Percentiles rank a stretch among this genome's conserved stretches.
These are phyloP conservation scores for Talaromyces pinophilus DNA, from an alignment of 2,329 filamentous ascomycete species.

Conservation along the genomic window DNA sequence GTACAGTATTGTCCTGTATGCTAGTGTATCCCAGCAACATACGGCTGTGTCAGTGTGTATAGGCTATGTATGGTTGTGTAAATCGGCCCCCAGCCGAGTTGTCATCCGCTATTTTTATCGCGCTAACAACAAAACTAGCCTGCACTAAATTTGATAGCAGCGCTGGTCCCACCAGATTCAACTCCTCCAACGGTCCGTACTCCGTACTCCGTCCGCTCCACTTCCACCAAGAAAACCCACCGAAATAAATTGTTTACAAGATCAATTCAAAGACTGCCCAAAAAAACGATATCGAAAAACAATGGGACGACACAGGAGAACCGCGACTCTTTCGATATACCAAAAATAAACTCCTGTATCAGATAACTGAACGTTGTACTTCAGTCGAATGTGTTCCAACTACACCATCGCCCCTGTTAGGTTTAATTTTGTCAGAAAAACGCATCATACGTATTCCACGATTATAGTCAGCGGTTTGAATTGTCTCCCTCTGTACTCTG, in stretches of 20 bases:
- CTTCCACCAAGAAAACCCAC: no score
- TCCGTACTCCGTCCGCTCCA: no score
- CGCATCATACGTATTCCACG: background rate
- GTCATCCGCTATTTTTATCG: background rate
- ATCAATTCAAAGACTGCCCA: background rate
- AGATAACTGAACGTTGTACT: background rate
- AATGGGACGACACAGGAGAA: background rate
- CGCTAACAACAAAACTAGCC: background rate
- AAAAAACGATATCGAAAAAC: background rate
- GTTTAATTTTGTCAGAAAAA: background rate
- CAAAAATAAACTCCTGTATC: background rate
- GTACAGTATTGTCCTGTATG: background rate
- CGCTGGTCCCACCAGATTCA: background rate
- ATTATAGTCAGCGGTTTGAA: background rate
- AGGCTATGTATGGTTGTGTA: background rate
- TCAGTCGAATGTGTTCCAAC: background rate
- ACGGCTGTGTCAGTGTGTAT: background rate
- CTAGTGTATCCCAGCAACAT: background rate
- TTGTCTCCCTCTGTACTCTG: no score
- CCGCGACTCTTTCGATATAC: background rate
- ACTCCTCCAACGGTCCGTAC: background rate
- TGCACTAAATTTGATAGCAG: background rate
- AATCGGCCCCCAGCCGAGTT: constrained; percentile 15
- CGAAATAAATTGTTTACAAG: background rate
- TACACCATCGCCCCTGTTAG: background rate